Evolutionary conservation across 164 flowering plant species (phyloP).

Genomic region (Liriodendron chinense): DNA sequence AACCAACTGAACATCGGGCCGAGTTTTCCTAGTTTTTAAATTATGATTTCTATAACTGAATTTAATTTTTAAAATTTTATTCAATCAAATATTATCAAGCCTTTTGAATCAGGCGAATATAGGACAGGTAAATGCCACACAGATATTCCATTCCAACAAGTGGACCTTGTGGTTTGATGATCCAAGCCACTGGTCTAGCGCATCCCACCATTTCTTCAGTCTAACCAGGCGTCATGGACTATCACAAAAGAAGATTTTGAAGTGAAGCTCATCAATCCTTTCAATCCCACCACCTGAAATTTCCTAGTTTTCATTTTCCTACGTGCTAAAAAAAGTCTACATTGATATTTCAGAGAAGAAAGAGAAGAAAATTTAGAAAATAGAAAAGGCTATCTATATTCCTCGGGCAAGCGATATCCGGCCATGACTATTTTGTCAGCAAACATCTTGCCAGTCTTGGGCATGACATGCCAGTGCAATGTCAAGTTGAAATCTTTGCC

Average conservation of each 20-base stretch:
- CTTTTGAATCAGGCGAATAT: too few relatives aligned
- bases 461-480: conserved; percentile 97
- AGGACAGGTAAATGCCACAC: too few relatives aligned
- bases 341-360: background rate
- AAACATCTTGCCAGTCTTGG: conserved; percentile 95
- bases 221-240: background rate
- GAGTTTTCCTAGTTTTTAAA: too few relatives aligned
- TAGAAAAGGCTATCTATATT: conserved; percentile 50
- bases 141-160: too few relatives aligned
- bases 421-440: conserved; percentile 78
- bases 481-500: conserved; percentile 82
- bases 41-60: too few relatives aligned
- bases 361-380: background rate
- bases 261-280: background rate
- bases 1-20: too few relatives aligned
- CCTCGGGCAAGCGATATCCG: conserved; percentile 69
- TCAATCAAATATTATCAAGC: too few relatives aligned
- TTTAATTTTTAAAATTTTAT: too few relatives aligned
- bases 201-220: background rate
- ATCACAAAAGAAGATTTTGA: background rate
- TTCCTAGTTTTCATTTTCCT: background rate
- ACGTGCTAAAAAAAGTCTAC: background rate
- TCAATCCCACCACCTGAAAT: background rate
- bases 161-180: too few relatives aligned
- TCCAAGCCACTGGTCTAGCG: too few relatives aligned